These are phyloP conservation scores for Talaromyces albobiverticillius DNA, from an alignment of 2,329 filamentous ascomycete species.

Conservation along the genomic window DNA sequence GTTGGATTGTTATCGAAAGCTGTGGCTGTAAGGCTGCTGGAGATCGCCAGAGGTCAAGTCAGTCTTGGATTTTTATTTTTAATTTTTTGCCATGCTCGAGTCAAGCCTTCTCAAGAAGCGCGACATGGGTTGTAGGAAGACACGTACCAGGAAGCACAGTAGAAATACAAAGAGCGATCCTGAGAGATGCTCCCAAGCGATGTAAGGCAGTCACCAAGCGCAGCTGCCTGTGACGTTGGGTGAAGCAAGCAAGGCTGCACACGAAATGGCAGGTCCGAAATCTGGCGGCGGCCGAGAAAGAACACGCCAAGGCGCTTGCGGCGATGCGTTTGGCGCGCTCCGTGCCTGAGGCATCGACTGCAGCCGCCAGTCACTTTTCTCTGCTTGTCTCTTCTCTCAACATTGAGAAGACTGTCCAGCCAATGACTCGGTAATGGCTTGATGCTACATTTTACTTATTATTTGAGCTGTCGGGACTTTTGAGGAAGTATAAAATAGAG, in stretches of 20 bases:
- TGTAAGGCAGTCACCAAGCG: background rate
- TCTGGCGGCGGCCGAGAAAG: background rate
- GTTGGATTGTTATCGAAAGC: background rate
- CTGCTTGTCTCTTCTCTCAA: too few relatives aligned
- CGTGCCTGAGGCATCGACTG: slow-evolving; percentile 1
- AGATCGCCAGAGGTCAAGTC: slow-evolving; percentile 6
- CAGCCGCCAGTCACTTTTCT: background rate
- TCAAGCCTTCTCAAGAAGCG: background rate
- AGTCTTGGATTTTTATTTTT: slow-evolving; percentile 13
- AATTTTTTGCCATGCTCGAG: slow-evolving; percentile 4
- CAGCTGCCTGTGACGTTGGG: slow-evolving; percentile 2
- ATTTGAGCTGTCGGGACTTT: too few relatives aligned
- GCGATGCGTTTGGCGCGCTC: background rate
- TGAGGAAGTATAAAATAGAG: too few relatives aligned
- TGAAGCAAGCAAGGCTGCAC: background rate
- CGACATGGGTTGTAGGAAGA: background rate
- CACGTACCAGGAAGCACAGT: background rate
- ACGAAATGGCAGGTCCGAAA: background rate
- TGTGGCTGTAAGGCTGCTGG: too few relatives aligned
- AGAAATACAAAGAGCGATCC: background rate
- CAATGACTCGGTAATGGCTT: background rate
- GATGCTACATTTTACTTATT: too few relatives aligned
- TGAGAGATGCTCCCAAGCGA: background rate
- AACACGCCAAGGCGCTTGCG: slow-evolving; percentile 9
- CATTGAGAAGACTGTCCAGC: too few relatives aligned